Percentiles rank a stretch among this genome's conserved stretches.
Conservation (phyloP, 768 basidiomycete species). For the Pleurotus giganteus region DNA sequence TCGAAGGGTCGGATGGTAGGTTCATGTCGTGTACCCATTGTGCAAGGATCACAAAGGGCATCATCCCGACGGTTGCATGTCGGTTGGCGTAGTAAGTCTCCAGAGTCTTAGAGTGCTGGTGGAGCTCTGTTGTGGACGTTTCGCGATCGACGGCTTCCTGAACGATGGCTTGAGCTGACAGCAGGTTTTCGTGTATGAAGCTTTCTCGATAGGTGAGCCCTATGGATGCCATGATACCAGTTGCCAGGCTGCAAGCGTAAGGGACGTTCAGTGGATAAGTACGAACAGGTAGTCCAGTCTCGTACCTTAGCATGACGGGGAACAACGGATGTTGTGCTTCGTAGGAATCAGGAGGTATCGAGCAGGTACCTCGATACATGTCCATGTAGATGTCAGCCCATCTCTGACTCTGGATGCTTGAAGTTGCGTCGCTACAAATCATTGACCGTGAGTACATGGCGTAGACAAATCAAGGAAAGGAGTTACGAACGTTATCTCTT, state of each 20-base stretch:
- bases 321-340: neutral
- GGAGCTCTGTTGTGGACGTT: neutral
- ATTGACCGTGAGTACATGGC: neutral
- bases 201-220: neutral
- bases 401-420: neutral
- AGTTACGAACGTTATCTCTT: conserved; percentile 1
- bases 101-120: neutral
- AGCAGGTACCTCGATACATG: neutral
- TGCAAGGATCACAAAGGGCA: conserved; percentile 4
- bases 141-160: conserved; percentile 3
- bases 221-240: neutral
- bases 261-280: neutral
- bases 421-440: neutral
- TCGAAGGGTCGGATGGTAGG: neutral
- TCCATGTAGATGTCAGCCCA: conserved; percentile 6
- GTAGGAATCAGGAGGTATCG: neutral
- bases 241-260: neutral
- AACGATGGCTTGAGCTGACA: neutral
- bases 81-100: neutral
- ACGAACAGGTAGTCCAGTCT: neutral
- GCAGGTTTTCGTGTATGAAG: neutral
- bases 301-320: conserved; percentile 2
- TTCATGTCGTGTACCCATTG: conserved; percentile 1
- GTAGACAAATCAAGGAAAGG: neutral
- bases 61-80: neutral